Base-by-base conservation (phyloP, 441 rosid species). In the Pelargonium citronellum region DNA sequence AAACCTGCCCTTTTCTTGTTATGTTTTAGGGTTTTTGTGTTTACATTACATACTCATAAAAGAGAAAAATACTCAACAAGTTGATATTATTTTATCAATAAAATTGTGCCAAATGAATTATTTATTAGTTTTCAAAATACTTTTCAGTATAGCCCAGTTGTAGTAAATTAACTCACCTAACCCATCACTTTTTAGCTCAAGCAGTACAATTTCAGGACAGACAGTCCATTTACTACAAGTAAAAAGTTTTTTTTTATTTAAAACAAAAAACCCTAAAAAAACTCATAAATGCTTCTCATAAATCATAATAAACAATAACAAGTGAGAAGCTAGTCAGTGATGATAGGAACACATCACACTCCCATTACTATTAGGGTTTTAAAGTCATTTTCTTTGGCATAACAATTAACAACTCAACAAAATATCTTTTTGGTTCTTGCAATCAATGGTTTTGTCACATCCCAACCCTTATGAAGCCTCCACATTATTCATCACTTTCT, bases 151-250 rank as follows among this genome's bases (percentile, higher is more conserved):
- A 49, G 64, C 44, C 34, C 10, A 64, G 62, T 47, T 30, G 51
- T 43, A 55, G 75, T 71, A 73, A 73, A 82, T 73, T 66, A 17
- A 53, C 39, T 15, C 79, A 69, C 75, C 81, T 20, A 77, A 69
- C 77, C 61, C 65, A 19, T 2, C 65, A 19, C 6, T 10, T 46
- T 16, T 17, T 3, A n/a, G 74, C 67, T 30, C 73, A 75, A 53
- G 44, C 62, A 30, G 66, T 37, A 34, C 67, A 11, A 47, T 46
- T 47, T 64, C 19, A 13, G 62, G 71, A 73, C 66, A n/a, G 68
- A 16, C 65, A 15, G 24, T 1, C 57, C 66, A 58, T 73, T 47
- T 49, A 70, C 13, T 19, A 20, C 68, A 30, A 30, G 37, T 30
- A 30, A 30, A 30, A 30, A 30, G 37, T n/a, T n/a, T 30, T 30